Base-by-base conservation (phyloP, 768 basidiomycete species). In the Termitomyces sp. region DNA sequence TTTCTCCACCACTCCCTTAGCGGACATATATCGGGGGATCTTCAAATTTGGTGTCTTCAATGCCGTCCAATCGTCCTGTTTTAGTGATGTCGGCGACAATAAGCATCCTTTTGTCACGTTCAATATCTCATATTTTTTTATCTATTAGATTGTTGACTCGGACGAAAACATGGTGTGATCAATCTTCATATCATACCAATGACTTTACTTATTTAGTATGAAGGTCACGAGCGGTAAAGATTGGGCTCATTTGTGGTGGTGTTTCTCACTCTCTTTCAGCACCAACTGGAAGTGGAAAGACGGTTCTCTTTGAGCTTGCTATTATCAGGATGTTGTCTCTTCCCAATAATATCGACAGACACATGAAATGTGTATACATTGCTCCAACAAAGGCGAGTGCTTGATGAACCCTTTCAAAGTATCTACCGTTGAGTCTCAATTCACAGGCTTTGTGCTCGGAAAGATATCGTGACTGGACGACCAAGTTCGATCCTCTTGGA, bases 211-310 rank as follows among this genome's bases (percentile, higher is more conserved):
- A 21, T 38, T 3, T 0, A 15, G 15, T 7, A 57, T 26, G n/a
- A 32, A 92, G 90, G 83, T 90, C 52, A 78, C 90, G 45, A 88
- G 87, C 62, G 88, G 85, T 89, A 68, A 37, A 64, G 10, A 50
- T 53, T 9, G 42, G 22, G 22, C 24, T 47, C 24, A 5, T 19
- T 45, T 28, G 14, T 15, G 37, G 21, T 37, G 0, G 7, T 17
- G 28, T 53, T 32, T 22, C 38, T 64, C 47, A 49, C 45, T 56
- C 28, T 43, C 43, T 32, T 10, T n/a, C 65, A 93, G 95, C 96
- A 2, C 97, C 97, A 0, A 98, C 97, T 14, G 93, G 95, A 28
- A 91, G 92, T 49, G 97, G 97, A 28, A 98, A 98, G 70, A 99
- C 97, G 0, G 92, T 89, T 9, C 71, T 98, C 28, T 99, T 98